phyloP scores from a whole-genome alignment of 257 asterid genomes.

The Lithospermum erythrorhizon region DNA sequence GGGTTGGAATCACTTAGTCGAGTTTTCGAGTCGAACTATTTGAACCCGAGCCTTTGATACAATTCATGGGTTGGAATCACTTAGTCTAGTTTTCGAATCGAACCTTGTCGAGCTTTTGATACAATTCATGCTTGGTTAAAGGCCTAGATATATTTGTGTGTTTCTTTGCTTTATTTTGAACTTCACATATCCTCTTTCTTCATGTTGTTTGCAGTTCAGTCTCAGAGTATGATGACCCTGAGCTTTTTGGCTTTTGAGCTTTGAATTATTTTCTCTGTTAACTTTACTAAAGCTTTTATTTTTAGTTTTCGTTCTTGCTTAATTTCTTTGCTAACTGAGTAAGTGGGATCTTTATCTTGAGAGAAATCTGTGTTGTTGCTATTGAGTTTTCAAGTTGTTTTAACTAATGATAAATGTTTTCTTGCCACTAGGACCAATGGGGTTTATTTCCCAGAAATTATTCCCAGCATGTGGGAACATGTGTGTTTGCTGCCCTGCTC shows the following conservation, averaged over 20 bases:
- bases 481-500: conserved; percentile 98
- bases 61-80: no score
- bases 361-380: not conserved
- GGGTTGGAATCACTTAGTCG: not conserved
- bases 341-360: no score
- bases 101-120: no score
- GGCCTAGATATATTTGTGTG: not conserved
- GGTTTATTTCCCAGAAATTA: conserved; percentile 78
- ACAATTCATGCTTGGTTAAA: no score
- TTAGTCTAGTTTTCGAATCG: no score
- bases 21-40: no score
- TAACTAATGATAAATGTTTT: not conserved
- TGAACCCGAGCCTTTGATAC: no score
- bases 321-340: not conserved
- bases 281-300: no score
- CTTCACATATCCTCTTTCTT: not conserved
- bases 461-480: conserved; percentile 98
- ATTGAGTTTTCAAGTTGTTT: not conserved
- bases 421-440: conserved; percentile 45
- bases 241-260: not conserved
- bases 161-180: not conserved
- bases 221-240: not conserved
- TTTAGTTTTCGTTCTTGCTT: not conserved
- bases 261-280: not conserved
- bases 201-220: not conserved